phyloP scores from a whole-genome alignment of 2,329 filamentous ascomycete species.

The Neocatenulostroma microsporum region DNA sequence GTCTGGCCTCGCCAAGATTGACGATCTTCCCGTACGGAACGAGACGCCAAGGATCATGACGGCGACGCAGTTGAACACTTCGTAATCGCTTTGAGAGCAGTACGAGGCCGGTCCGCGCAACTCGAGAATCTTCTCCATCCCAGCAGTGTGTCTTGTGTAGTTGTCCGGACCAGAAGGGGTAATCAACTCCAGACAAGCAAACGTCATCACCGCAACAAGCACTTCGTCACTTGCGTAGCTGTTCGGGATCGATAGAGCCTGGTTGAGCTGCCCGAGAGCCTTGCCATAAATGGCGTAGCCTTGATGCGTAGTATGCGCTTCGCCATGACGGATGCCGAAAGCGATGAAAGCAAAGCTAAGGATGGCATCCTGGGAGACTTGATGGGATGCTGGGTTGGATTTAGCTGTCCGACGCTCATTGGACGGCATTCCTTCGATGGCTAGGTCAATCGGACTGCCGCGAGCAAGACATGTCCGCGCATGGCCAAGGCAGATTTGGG shows the following conservation, averaged over 20 bases:
- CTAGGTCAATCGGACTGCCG: background rate
- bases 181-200: background rate
- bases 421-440: background rate
- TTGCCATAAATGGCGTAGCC: slow-evolving; percentile 1
- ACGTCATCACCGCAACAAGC: background rate
- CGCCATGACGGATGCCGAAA: background rate
- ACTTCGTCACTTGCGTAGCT: background rate
- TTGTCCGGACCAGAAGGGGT: background rate
- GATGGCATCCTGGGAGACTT: slow-evolving; percentile 1
- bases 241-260: background rate
- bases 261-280: background rate
- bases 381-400: too few relatives aligned
- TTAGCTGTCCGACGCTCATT: background rate
- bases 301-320: background rate
- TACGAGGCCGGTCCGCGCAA: background rate
- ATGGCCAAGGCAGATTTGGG: background rate
- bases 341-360: slow-evolving; percentile 2
- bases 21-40: background rate
- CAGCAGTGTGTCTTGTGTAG: background rate
- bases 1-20: background rate
- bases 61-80: background rate
- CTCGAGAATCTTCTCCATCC: background rate
- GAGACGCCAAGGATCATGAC: background rate
- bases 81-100: background rate
- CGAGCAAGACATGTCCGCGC: background rate